Conservation (phyloP, 1,139 yeast species). For the Zygosaccharomyces pseudobailii region DNA sequence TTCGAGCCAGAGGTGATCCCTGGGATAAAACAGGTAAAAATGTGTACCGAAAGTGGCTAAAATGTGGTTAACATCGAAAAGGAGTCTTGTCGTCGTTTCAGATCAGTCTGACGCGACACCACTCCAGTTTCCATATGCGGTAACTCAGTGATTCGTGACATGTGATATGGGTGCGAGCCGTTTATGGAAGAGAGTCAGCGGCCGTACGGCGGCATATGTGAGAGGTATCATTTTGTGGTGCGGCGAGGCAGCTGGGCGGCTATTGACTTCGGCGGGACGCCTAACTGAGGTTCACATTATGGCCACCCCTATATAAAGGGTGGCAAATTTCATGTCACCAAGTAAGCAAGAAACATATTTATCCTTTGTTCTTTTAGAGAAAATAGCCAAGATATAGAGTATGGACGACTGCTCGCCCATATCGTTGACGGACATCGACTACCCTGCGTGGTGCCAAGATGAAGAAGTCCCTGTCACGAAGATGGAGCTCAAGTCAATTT, state of each 20-base stretch:
- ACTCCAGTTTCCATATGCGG: not conserved
- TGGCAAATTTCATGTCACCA: not conserved
- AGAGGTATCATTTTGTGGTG: not conserved
- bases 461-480: constrained; percentile 38
- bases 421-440: constrained; percentile 25
- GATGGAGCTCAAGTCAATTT: constrained; percentile 52
- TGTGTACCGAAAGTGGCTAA: not conserved
- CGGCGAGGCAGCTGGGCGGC: not conserved
- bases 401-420: constrained; percentile 6
- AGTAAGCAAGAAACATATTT: not conserved
- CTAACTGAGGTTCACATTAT: too few relatives aligned
- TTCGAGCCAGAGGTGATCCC: not conserved
- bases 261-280: not conserved
- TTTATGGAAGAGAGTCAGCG: not conserved
- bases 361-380: not conserved
- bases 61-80: not conserved
- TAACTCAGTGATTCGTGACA: not conserved
- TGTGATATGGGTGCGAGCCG: not conserved
- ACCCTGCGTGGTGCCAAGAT: constrained; percentile 35
- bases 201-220: not conserved
- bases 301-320: not conserved
- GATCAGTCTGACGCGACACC: not conserved
- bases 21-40: not conserved
- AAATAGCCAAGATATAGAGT: not conserved
- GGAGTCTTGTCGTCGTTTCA: not conserved